phyloP scores from a whole-genome alignment of 208 protist species.

The Willaertia magna region DNA sequence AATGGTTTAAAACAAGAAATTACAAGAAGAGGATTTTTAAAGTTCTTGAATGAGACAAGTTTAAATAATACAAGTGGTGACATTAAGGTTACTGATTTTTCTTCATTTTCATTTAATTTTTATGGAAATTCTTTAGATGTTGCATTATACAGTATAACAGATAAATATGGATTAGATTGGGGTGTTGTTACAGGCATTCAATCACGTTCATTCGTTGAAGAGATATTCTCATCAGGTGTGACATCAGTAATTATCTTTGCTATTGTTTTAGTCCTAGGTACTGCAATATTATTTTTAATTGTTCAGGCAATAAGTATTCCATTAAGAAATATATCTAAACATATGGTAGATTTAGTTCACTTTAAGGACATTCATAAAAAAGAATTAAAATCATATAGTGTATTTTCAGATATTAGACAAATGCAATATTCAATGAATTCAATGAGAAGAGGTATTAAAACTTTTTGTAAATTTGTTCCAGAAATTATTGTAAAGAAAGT shows the following conservation, averaged over 20 bases:
- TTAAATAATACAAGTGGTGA: no score
- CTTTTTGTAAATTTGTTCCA: background rate
- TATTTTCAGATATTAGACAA: background rate
- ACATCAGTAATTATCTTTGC: background rate
- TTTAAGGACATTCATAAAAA: background rate
- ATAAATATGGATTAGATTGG: background rate
- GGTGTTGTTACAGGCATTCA: background rate
- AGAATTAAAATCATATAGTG: background rate
- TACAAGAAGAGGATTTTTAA: no score
- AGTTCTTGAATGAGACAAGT: no score
- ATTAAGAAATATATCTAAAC: background rate
- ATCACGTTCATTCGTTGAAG: background rate
- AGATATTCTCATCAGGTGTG: background rate
- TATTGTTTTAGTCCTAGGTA: background rate
- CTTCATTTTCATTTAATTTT: background rate
- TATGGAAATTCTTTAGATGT: background rate
- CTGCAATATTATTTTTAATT: background rate
- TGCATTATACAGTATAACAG: background rate
- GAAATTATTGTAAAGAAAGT: background rate
- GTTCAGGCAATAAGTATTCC: background rate
- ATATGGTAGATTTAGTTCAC: background rate
- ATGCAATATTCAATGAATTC: background rate
- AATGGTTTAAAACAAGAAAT: no score
- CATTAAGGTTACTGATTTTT: no score
- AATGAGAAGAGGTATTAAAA: background rate